Evolutionary conservation across 192 early-diverging fungal species (phyloP).

Genomic region (Linnemannia exigua): DNA sequence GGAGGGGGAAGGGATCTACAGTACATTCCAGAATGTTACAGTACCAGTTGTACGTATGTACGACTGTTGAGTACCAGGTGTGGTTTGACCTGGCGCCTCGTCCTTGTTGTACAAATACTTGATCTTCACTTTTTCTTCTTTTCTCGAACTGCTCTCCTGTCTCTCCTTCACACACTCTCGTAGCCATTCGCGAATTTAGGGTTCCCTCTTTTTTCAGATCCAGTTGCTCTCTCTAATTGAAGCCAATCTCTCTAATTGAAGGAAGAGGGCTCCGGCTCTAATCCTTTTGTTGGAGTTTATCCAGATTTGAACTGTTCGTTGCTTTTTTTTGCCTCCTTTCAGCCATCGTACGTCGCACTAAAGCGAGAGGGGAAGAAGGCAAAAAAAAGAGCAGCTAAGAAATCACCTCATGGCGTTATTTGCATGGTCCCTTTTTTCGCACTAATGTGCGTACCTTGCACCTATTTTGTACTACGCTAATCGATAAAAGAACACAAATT

Average conservation of each 20-base stretch:
- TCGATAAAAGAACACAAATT: not conserved
- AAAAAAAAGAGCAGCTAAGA: not conserved
- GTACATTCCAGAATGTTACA: not conserved
- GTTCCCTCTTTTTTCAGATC: not conserved
- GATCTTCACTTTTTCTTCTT: too few species aligned
- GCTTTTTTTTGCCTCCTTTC: not conserved
- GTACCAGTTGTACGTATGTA: not conserved
- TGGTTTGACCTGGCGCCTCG: too few species aligned
- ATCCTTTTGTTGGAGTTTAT: not conserved
- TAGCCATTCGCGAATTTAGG: too few species aligned
- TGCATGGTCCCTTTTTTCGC: not conserved
- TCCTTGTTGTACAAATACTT: not conserved
- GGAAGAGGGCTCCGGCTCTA: not conserved
- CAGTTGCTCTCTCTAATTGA: slow-evolving; percentile 4
- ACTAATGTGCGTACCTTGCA: too few species aligned
- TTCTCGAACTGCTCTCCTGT: too few species aligned
- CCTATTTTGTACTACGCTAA: not conserved
- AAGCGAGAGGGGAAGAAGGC: not conserved
- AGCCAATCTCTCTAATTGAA: not conserved
- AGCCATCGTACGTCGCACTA: not conserved
- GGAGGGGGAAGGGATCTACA: not conserved
- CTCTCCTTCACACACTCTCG: too few species aligned
- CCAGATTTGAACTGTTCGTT: not conserved
- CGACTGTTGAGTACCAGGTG: too few species aligned
- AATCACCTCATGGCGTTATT: not conserved